A percentile compares a stretch with the other conserved stretches of the same genome.
These are phyloP conservation scores for Hypoxylon subgilvum DNA, from an alignment of 495 filamentous ascomycete genomes.

Conservation along the genomic window DNA sequence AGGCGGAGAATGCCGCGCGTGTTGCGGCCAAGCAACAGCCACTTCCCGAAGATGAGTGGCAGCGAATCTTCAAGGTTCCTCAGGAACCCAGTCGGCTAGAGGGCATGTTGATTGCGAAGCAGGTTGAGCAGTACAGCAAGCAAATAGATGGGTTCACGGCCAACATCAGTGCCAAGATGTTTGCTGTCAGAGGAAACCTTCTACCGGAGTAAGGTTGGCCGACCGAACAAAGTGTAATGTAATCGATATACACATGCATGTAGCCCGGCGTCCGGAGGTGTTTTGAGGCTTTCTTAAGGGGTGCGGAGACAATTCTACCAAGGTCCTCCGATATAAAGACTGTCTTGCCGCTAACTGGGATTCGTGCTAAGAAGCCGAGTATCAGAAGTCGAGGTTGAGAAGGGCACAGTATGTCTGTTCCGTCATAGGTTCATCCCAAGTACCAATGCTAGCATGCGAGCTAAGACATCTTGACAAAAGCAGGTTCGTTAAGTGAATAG, in stretches of 20 bases:
- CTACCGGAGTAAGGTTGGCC: conserved; percentile 52
- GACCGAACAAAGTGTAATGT: conserved; percentile 20
- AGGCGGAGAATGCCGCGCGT: conserved; percentile 87
- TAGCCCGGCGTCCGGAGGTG: conserved; percentile 43
- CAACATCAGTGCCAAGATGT: conserved; percentile 93
- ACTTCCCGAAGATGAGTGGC: conserved; percentile 97
- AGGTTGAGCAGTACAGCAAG: conserved; percentile 97
- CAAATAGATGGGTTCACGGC: conserved; percentile 98
- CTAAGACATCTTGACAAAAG: background rate
- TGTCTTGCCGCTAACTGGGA: background rate
- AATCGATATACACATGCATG: conserved; percentile 40
- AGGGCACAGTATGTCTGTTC: background rate
- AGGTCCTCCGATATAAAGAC: conserved; percentile 15
- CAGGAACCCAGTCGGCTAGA: conserved; percentile 91
- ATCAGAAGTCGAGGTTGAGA: background rate
- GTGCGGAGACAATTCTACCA: conserved; percentile 35
- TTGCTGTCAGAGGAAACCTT: conserved; percentile 82
- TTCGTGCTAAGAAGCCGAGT: background rate
- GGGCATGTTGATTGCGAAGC: conserved; percentile 87
- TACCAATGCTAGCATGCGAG: no score
- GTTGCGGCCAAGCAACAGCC: conserved; percentile 83
- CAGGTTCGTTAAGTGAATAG: no score
- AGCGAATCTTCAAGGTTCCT: conserved; percentile 94
- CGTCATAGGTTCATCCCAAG: no score
- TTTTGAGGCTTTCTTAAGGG: conserved; percentile 34